These are phyloP conservation scores for Parafenestella ontariensis DNA, from an alignment of 2,329 filamentous ascomycete species.

Conservation along the genomic window DNA sequence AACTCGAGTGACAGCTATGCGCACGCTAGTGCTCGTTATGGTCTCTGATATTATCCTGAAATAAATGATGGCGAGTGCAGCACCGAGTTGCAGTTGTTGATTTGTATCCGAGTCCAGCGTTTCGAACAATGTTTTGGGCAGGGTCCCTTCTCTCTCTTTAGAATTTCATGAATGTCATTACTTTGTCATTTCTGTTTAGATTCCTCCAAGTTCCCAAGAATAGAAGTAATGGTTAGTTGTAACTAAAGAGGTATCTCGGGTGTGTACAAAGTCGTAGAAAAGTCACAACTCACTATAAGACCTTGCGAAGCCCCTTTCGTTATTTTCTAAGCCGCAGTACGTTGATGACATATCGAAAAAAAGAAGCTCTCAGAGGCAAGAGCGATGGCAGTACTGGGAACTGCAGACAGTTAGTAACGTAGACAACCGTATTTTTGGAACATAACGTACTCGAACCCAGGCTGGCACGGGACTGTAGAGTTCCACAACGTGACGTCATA, in stretches of 20 bases:
- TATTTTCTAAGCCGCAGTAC: too few species aligned
- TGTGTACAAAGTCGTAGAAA: too few species aligned
- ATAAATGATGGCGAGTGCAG: neutral
- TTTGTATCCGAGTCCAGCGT: too few species aligned
- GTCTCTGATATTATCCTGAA: slow-evolving; percentile 2
- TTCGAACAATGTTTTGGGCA: neutral
- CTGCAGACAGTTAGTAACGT: neutral
- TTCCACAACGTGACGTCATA: neutral
- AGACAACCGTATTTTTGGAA: neutral
- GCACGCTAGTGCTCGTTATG: slow-evolving; percentile 6
- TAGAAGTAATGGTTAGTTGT: too few species aligned
- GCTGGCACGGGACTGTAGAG: neutral
- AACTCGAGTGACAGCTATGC: too few species aligned
- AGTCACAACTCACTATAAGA: too few species aligned
- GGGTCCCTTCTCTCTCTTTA: neutral
- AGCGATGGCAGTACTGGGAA: neutral
- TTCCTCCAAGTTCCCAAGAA: neutral
- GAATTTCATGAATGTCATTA: neutral
- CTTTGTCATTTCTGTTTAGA: too few species aligned
- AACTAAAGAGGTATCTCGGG: too few species aligned
- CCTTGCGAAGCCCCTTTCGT: too few species aligned
- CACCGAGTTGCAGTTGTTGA: neutral
- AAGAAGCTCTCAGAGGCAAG: neutral
- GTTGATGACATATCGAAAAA: neutral
- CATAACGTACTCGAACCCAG: neutral